Evolutionary conservation across 768 basidiomycete genomes (phyloP).

Genomic region (Inosperma sp.): DNA sequence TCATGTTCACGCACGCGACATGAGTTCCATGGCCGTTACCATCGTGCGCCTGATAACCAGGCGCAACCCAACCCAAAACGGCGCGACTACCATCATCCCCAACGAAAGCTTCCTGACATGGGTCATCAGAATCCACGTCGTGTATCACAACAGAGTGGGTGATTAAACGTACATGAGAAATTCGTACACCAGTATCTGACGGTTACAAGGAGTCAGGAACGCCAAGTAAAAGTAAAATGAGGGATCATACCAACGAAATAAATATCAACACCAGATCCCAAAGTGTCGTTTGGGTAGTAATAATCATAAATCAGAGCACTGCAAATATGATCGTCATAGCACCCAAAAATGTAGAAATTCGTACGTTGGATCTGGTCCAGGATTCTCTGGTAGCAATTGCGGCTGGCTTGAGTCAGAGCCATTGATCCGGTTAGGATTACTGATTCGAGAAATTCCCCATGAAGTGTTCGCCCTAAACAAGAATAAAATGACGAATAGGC

Average conservation of each 20-base stretch:
- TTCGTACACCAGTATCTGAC: slow-evolving; percentile 26
- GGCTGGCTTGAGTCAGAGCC: no score
- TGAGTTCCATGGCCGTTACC: slow-evolving; percentile 18
- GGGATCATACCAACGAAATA: slow-evolving; percentile 34
- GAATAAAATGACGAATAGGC: not conserved
- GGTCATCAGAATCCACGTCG: not conserved
- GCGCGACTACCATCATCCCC: slow-evolving; percentile 34
- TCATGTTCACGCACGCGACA: slow-evolving; percentile 17
- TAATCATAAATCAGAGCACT: slow-evolving; percentile 19
- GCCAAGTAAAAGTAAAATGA: not conserved
- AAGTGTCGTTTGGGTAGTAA: slow-evolving; percentile 21
- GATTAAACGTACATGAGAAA: slow-evolving; percentile 12
- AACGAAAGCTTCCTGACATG: slow-evolving; percentile 31
- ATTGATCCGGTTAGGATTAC: not conserved
- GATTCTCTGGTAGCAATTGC: not conserved
- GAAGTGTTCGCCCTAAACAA: slow-evolving; percentile 5
- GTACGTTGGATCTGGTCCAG: not conserved
- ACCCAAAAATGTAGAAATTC: not conserved
- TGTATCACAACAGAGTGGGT: not conserved
- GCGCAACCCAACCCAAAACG: slow-evolving; percentile 34
- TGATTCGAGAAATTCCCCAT: slow-evolving; percentile 11
- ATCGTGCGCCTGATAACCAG: slow-evolving; percentile 17
- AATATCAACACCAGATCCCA: slow-evolving; percentile 33
- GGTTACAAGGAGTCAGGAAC: not conserved
- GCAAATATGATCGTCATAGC: not conserved